These are phyloP conservation scores for Eimeria praecox DNA, from an alignment of 169 alveolate genomes.

Conservation along the genomic window DNA sequence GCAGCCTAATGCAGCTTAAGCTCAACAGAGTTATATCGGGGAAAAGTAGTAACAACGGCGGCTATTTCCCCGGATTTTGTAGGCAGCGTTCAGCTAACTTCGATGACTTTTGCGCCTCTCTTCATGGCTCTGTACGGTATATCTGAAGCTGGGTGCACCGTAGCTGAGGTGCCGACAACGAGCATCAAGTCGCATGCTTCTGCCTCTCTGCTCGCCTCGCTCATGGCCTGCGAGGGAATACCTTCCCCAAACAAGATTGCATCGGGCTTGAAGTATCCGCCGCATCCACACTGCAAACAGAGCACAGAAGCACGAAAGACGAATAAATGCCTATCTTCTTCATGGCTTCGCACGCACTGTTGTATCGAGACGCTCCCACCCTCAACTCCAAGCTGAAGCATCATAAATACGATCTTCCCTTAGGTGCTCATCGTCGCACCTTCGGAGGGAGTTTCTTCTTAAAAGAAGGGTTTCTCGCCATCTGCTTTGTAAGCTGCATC, in stretches of 20 bases:
- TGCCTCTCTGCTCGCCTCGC: constrained; percentile 68
- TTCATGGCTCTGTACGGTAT: constrained; percentile 76
- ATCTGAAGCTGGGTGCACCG: constrained; percentile 76
- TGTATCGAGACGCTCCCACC: too few species aligned
- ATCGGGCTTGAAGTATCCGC: constrained; percentile 81
- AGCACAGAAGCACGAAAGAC: neutral
- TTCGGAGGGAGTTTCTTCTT: constrained; percentile 77
- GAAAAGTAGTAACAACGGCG: too few species aligned
- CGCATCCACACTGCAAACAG: constrained; percentile 74
- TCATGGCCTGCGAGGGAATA: constrained; percentile 50
- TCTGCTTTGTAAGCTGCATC: constrained; percentile 52
- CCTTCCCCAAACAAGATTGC: constrained; percentile 83
- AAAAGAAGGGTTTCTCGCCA: constrained; percentile 51
- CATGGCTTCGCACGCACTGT: too few species aligned
- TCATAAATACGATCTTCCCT: too few species aligned
- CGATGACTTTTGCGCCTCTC: constrained; percentile 74
- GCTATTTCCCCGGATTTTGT: too few species aligned
- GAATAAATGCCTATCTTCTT: too few species aligned
- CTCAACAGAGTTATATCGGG: too few species aligned
- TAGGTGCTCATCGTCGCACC: neutral
- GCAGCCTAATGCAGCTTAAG: neutral
- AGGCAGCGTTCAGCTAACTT: neutral
- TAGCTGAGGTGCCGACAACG: constrained; percentile 82
- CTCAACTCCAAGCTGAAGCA: too few species aligned
- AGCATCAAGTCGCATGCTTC: constrained; percentile 80